These are phyloP conservation scores for Cercospora beticola DNA, from an alignment of 2,329 filamentous ascomycete species.

Conservation along the genomic window DNA sequence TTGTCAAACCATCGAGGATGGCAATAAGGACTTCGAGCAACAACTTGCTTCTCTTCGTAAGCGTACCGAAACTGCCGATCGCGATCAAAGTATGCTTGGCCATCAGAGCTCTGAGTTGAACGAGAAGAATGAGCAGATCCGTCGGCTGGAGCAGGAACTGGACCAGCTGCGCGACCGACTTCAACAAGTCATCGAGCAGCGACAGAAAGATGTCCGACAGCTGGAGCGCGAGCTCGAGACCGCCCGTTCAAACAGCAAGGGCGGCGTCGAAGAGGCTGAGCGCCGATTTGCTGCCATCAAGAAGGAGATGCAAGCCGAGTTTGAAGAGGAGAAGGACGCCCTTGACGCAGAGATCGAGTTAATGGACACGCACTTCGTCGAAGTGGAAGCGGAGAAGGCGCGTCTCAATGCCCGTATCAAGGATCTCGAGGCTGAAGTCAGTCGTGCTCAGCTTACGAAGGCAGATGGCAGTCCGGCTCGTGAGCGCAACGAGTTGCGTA, in stretches of 20 bases:
- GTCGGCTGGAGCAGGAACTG: conserved; percentile 43
- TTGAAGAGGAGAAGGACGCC: conserved; percentile 43
- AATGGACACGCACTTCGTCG: conserved; percentile 46
- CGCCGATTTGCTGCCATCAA: conserved; percentile 53
- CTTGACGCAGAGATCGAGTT: conserved; percentile 58
- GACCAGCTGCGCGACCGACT: conserved; percentile 44
- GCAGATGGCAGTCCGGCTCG: conserved; percentile 38
- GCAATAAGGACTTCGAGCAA: conserved; percentile 34
- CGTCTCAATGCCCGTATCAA: conserved; percentile 60
- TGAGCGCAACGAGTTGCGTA: conserved; percentile 38
- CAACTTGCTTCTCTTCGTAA: conserved; percentile 28
- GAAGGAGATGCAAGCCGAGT: conserved; percentile 46
- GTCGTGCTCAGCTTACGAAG: conserved; percentile 40
- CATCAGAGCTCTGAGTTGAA: conserved; percentile 31
- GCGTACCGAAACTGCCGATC: conserved; percentile 27
- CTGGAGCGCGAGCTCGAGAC: conserved; percentile 46
- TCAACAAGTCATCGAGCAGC: conserved; percentile 33
- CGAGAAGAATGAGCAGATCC: conserved; percentile 33
- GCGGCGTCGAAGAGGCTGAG: conserved; percentile 29
- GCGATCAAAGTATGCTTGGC: conserved; percentile 33
- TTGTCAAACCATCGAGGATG: conserved; percentile 33
- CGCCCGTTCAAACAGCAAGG: conserved; percentile 26
- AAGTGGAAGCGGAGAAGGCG: conserved; percentile 51
- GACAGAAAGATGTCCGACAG: conserved; percentile 40
- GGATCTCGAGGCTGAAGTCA: conserved; percentile 39